Conservation (phyloP, 176 grass and related monocot species). For the Bonia amplexicaulis region DNA sequence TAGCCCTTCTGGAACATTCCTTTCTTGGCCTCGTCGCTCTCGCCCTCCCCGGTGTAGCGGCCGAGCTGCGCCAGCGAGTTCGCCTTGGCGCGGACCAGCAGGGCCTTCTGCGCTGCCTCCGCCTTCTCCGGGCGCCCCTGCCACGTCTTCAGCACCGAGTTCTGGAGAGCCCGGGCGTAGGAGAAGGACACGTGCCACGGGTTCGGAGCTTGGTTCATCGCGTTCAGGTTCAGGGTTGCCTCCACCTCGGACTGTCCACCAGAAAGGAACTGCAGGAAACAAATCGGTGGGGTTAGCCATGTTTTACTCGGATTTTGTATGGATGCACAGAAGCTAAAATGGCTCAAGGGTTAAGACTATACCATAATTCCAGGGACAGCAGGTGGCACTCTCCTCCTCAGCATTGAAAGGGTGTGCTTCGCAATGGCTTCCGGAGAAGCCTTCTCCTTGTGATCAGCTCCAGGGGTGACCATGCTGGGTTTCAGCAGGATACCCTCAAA, state of each 20-base stretch:
- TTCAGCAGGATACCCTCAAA: slow-evolving; percentile 95
- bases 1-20: slow-evolving; percentile 99
- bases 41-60: slow-evolving; percentile 60
- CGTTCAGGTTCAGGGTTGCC: slow-evolving; percentile 91
- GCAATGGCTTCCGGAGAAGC: slow-evolving; percentile 84
- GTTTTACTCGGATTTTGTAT: neutral
- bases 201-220: slow-evolving; percentile 80
- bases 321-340: neutral
- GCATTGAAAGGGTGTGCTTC: slow-evolving; percentile 70
- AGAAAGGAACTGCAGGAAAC: slow-evolving; percentile 69
- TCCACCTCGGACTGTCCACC: slow-evolving; percentile 87
- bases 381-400: slow-evolving; percentile 81
- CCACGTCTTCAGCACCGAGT: slow-evolving; percentile 88
- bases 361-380: slow-evolving; percentile 99
- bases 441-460: slow-evolving; percentile 92
- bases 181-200: slow-evolving; percentile 98
- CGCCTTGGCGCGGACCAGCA: slow-evolving; percentile 62
- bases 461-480: slow-evolving; percentile 97
- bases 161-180: slow-evolving; percentile 88
- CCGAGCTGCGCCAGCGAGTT: slow-evolving; percentile 86
- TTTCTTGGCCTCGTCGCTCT: slow-evolving; percentile 66
- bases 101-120: slow-evolving; percentile 65
- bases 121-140: slow-evolving; percentile 76
- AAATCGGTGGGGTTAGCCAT: neutral
- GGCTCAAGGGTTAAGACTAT: neutral